Percentiles rank a stretch among this genome's conserved stretches.
Evolutionary conservation across 768 basidiomycete genomes (phyloP).

Genomic region (Leccinum rimulosum): DNA sequence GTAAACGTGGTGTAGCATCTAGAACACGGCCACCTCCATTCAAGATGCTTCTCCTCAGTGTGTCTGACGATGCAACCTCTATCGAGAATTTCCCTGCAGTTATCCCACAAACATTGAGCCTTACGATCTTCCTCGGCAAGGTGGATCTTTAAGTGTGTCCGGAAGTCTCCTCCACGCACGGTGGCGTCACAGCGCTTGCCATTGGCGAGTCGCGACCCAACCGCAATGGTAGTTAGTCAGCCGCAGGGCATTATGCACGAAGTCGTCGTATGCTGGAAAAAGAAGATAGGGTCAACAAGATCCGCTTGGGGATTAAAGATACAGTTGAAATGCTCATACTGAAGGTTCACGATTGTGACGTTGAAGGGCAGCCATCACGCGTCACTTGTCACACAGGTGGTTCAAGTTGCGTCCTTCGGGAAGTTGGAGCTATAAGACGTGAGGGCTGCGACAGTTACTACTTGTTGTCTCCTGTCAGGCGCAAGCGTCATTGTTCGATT

Average conservation of each 20-base stretch:
- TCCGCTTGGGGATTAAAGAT: not conserved
- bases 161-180: constrained; percentile 16
- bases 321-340: constrained; percentile 1
- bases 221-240: constrained; percentile 3
- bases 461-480: too few relatives aligned
- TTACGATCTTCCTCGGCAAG: not conserved
- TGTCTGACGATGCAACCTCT: constrained; percentile 10
- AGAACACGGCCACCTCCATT: constrained; percentile 16
- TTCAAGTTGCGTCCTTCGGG: too few relatives aligned
- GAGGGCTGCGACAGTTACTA: too few relatives aligned
- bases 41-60: constrained; percentile 24
- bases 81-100: too few relatives aligned
- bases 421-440: too few relatives aligned
- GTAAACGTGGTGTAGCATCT: constrained; percentile 15
- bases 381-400: too few relatives aligned
- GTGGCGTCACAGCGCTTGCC: constrained; percentile 6
- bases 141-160: constrained; percentile 18
- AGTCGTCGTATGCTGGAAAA: constrained; percentile 7
- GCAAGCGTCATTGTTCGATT: too few relatives aligned
- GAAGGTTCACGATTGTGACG: too few relatives aligned
- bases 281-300: not conserved
- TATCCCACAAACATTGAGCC: constrained; percentile 15
- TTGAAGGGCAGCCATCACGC: too few relatives aligned
- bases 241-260: not conserved
- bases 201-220: constrained; percentile 7